phyloP scores from a whole-genome alignment of 1,139 yeast species.

The Debaryomyces subglobosus region DNA sequence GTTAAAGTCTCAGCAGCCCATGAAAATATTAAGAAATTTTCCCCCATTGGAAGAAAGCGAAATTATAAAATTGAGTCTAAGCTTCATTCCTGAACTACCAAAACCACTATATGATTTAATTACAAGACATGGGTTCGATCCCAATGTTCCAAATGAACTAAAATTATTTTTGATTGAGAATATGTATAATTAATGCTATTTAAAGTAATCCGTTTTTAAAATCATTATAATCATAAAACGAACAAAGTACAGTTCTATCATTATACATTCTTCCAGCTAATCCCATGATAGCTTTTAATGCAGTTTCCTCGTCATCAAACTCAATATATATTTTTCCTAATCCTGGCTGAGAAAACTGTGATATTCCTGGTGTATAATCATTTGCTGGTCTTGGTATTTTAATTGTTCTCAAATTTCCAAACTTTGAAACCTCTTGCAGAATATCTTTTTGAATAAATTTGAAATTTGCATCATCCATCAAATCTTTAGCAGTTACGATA shows the following conservation, averaged over 20 bases:
- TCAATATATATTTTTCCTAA: slow-evolving; percentile 75
- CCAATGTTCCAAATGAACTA: slow-evolving; percentile 43
- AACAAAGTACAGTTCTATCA: slow-evolving; percentile 70
- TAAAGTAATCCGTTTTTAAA: slow-evolving; percentile 36
- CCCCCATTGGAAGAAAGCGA: slow-evolving; percentile 76
- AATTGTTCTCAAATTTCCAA: slow-evolving; percentile 57
- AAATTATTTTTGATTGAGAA: slow-evolving; percentile 25
- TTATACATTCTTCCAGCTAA: slow-evolving; percentile 70
- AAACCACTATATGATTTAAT: slow-evolving; percentile 66
- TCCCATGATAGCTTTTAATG: slow-evolving; percentile 61
- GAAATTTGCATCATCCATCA: slow-evolving; percentile 53
- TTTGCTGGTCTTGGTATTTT: slow-evolving; percentile 69
- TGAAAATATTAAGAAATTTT: slow-evolving; percentile 71
- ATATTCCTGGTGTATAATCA: slow-evolving; percentile 47
- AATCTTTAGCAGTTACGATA: slow-evolving; percentile 64
- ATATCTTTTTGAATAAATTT: slow-evolving; percentile 58
- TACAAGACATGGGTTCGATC: slow-evolving; percentile 72
- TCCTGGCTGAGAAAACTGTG: slow-evolving; percentile 55
- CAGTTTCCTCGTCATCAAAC: slow-evolving; percentile 54
- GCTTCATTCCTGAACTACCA: slow-evolving; percentile 80
- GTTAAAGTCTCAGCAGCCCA: slow-evolving; percentile 65
- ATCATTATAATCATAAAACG: slow-evolving; percentile 64
- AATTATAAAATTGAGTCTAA: slow-evolving; percentile 75
- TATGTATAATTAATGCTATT: slow-evolving; percentile 9
- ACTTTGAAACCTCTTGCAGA: slow-evolving; percentile 49